Evolutionary conservation across 1,284 basidiomycete species (phyloP).

Genomic region (Abortiporus biennis): DNA sequence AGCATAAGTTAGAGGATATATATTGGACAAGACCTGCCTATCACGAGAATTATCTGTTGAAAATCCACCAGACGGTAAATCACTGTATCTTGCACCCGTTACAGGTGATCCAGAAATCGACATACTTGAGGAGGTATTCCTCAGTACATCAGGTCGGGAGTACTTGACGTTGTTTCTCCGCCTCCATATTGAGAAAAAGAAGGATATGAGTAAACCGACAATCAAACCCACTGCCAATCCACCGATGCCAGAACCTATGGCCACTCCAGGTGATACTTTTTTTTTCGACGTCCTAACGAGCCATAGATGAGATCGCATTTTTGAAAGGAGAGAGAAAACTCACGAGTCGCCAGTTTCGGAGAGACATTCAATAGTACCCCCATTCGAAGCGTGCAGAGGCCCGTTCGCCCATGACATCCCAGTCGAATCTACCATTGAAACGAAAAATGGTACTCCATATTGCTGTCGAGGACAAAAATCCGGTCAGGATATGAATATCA

Average conservation of each 20-base stretch:
- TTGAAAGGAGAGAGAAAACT: conserved; percentile 1
- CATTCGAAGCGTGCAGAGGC: conserved; percentile 42
- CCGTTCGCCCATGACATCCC: conserved; percentile 51
- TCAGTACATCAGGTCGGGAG: conserved; percentile 5
- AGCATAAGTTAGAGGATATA: neutral
- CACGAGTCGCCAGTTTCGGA: conserved; percentile 14
- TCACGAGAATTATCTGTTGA: conserved; percentile 1
- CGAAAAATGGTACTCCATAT: conserved; percentile 50
- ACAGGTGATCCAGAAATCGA: too few relatives aligned
- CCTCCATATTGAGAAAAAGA: conserved; percentile 26
- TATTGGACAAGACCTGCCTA: neutral
- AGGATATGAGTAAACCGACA: conserved; percentile 26
- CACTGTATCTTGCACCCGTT: too few relatives aligned
- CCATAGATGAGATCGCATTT: conserved; percentile 1
- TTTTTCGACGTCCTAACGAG: conserved; percentile 3
- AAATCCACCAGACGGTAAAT: neutral
- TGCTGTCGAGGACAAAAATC: conserved; percentile 20
- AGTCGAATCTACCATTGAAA: conserved; percentile 44
- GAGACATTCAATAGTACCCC: conserved; percentile 33
- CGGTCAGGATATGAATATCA: neutral
- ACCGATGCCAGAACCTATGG: conserved; percentile 36
- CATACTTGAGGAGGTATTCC: too few relatives aligned
- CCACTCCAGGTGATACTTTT: conserved; percentile 19
- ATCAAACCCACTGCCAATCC: conserved; percentile 37
- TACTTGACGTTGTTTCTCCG: conserved; percentile 2